Base-by-base conservation (phyloP, 371 early-diverging fungal genomes). In the Phascolomyces articulosus region DNA sequence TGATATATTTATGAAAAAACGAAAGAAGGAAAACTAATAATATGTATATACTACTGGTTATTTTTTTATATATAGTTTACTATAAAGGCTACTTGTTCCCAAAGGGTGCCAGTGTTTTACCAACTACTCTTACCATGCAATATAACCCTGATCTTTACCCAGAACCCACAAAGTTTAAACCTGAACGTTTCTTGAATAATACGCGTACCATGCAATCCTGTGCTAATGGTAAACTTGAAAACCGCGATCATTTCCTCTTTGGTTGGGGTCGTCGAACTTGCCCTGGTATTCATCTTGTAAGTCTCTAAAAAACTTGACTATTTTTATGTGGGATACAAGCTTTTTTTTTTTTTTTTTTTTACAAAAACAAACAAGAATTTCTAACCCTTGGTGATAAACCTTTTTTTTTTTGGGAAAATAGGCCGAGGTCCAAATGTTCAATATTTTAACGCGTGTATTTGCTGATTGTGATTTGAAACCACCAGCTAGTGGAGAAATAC, bases 271-370 rank as follows among this genome's bases (percentile, higher is more conserved):
- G 62, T 26, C 38, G 67, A 20, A 18, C 61, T 2, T 67, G 67
- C 40, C 62, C 58, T 24, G 67, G 67, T 29, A 67, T 67, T 40
- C 62, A 67, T 51, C 23, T 67, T 57, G 84, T 54, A 55, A 15
- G 44, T n/a, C 11, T n/a, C n/a, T n/a, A n/a, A n/a, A n/a, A n/a
- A n/a, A n/a, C n/a, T n/a, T n/a, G n/a, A n/a, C n/a, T n/a, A n/a
- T n/a, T n/a, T n/a, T n/a, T n/a, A n/a, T n/a, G n/a, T n/a, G n/a
- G n/a, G n/a, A n/a, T n/a, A n/a, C n/a, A n/a, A n/a, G n/a, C n/a
- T n/a, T n/a, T n/a, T n/a, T n/a, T n/a, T n/a, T n/a, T n/a, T n/a
- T n/a, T n/a, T n/a, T n/a, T n/a, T n/a, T n/a, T n/a, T n/a, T n/a
- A n/a, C n/a, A n/a, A n/a, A n/a, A n/a, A n/a, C n/a, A n/a, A n/a